Percentiles rank a stretch among this genome's conserved stretches.
Conservation (phyloP, 805 yeast species). For the Yueomyces sp. region DNA sequence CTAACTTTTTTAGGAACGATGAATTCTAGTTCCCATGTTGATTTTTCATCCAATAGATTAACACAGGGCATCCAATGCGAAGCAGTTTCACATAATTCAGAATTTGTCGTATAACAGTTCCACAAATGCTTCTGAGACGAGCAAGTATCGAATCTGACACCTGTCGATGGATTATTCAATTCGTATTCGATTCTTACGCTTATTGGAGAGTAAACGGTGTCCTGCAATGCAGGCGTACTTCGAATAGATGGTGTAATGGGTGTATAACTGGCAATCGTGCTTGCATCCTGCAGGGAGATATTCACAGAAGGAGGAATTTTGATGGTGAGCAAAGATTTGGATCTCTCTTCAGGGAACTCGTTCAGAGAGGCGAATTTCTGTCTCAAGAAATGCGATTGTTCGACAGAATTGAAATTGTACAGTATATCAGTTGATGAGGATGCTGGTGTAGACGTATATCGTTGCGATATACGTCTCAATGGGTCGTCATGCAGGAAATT, state of each 20-base stretch:
- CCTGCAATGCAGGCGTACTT: conserved; percentile 27
- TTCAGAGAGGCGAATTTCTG: conserved; percentile 20
- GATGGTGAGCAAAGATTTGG: conserved; percentile 19
- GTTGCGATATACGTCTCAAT: conserved; percentile 6
- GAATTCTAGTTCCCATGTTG: conserved; percentile 87
- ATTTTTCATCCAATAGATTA: conserved; percentile 75
- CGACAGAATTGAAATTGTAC: conserved; percentile 16
- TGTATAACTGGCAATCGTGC: conserved; percentile 24
- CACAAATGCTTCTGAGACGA: conserved; percentile 32
- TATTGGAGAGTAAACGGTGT: conserved; percentile 57
- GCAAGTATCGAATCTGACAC: conserved; percentile 52
- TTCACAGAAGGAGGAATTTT: conserved; percentile 30
- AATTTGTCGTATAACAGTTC: conserved; percentile 80
- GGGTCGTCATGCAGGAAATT: conserved; percentile 23
- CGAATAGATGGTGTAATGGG: conserved; percentile 30
- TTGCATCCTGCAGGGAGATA: conserved; percentile 43
- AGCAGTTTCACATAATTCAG: conserved; percentile 66
- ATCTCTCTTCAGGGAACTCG: conserved; percentile 17
- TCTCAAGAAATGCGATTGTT: conserved; percentile 22
- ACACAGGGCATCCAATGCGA: conserved; percentile 98
- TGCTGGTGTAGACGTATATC: conserved; percentile 3
- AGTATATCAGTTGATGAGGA: conserved; percentile 5
- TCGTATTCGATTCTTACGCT: conserved; percentile 56
- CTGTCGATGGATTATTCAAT: conserved; percentile 53
- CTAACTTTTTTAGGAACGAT: conserved; percentile 68